Evolutionary conservation across 2,329 filamentous ascomycete species (phyloP).

Genomic region (Stachybotrys chlorohalonatus): DNA sequence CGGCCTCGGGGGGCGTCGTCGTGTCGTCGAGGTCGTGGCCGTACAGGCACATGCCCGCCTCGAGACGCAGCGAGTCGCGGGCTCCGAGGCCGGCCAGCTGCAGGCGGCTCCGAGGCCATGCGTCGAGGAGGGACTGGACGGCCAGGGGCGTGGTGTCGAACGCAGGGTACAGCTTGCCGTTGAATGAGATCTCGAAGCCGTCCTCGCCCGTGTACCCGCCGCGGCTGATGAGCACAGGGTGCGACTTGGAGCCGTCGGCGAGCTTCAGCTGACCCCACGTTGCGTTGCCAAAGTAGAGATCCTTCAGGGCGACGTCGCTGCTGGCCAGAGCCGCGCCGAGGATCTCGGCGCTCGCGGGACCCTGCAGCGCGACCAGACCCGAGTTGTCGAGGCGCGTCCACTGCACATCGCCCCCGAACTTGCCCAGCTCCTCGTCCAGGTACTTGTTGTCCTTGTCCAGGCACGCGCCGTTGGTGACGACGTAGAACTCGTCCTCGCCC

Average conservation of each 20-base stretch:
- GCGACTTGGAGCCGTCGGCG: constrained; percentile 34
- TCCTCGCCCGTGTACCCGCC: constrained; percentile 97
- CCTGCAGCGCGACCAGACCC: constrained; percentile 83
- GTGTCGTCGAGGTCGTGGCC: constrained; percentile 89
- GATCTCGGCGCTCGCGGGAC: constrained; percentile 64
- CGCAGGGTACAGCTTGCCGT: constrained; percentile 29
- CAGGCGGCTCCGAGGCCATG: constrained; percentile 52
- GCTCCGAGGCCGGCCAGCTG: constrained; percentile 83
- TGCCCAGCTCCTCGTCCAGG: constrained; percentile 58
- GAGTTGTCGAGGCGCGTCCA: constrained; percentile 65
- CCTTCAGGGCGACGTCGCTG: constrained; percentile 44
- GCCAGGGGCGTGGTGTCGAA: constrained; percentile 38
- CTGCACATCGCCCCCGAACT: constrained; percentile 42
- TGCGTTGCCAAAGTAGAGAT: constrained; percentile 75
- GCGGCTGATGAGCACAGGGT: constrained; percentile 59
- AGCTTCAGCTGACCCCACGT: constrained; percentile 57
- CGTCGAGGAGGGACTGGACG: constrained; percentile 59
- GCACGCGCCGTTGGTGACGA: constrained; percentile 92
- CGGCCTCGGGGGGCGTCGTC: constrained; percentile 51
- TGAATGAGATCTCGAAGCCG: constrained; percentile 90
- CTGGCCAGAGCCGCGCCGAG: constrained; percentile 53
- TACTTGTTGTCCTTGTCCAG: constrained; percentile 81
- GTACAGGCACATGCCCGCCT: constrained; percentile 99
- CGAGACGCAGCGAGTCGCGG: constrained; percentile 82
- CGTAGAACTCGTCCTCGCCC: constrained; percentile 68